Evolutionary conservation across 176 grass and related monocot species (phyloP), one percentile per base, ranked within the genome.

Genomic region (Carex parvula): DNA sequence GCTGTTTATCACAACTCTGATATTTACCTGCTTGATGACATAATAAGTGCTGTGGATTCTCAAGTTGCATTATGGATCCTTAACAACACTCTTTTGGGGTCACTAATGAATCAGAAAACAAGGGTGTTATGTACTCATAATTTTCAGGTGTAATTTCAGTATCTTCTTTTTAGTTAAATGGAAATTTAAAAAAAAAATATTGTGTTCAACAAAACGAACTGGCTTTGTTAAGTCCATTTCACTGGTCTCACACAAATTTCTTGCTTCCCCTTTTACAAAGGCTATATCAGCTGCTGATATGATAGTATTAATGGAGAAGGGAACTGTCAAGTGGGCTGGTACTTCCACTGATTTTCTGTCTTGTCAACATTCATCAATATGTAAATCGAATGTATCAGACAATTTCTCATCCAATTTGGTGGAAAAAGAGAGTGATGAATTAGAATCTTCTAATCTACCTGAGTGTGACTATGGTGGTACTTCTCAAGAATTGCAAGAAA

Each of bases 21-120:
- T 90, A 76, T 98, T 52, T 94, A 91, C 89, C 80, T 98, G 85
- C 90, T 98, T 66, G 95, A 98, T 86, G 92, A 98, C 82, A 84
- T 98, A 88, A 88, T 98, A 75, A 98, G 95, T 79, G 89, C 95
- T 15, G 95, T 98, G 88, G 95, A 93, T 90, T 93, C 95, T 80
- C 88, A 98, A 83, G 95, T 98, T 91, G 95, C 95, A 81, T 88
- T 84, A 17, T 90, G 91, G 86, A 98, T 98, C 57, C 87, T 98
- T 18, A 85, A 90, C 79, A 94, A 83, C 44, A 73, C 82, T 82
- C 91, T 98, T 85, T 80, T 89, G 82, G 89, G 89, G 0, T 83
- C 86, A 18, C 61, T 90, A 79, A 87, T 93, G 83, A 91, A 86
- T 46, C 63, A 24, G 20, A 98, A 98, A 88, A 98, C 95, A 87